phyloP scores from a whole-genome alignment of 345 rosid genomes.

The Aquilaria malaccensis region DNA sequence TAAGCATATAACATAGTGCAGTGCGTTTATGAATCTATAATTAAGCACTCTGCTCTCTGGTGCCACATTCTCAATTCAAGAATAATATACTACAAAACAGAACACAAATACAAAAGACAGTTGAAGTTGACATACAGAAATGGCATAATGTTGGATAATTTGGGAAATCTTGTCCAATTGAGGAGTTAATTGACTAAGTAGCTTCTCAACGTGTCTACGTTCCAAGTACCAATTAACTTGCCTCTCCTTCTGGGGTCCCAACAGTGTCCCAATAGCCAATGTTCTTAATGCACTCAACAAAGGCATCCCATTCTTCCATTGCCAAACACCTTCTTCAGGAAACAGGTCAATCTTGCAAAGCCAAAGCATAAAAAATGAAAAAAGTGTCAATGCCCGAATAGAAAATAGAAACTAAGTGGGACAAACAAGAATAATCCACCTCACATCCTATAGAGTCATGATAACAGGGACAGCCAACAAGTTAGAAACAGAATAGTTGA shows the following conservation, averaged over 20 bases:
- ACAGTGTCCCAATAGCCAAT: slow-evolving; percentile 72
- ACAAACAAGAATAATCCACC: too few species aligned
- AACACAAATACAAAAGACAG: background rate
- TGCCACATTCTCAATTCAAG: slow-evolving; percentile 7
- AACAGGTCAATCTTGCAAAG: slow-evolving; percentile 72
- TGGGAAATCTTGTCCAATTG: slow-evolving; percentile 82
- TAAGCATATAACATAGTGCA: slow-evolving; percentile 12
- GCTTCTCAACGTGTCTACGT: slow-evolving; percentile 59
- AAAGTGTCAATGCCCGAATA: too few species aligned
- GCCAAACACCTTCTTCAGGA: slow-evolving; percentile 92
- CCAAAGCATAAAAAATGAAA: slow-evolving; percentile 20
- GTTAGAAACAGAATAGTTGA: background rate
- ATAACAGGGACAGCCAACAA: background rate
- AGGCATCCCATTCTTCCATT: slow-evolving; percentile 93
- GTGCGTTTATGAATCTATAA: slow-evolving; percentile 2
- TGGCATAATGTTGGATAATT: slow-evolving; percentile 82
- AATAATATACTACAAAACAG: slow-evolving; percentile 4
- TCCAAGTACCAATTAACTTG: slow-evolving; percentile 89
- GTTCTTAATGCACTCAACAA: slow-evolving; percentile 77
- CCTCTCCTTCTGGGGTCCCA: slow-evolving; percentile 81
- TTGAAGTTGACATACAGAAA: slow-evolving; percentile 63
- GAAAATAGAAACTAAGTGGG: too few species aligned
- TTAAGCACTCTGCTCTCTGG: background rate
- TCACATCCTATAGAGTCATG: background rate
- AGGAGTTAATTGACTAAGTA: slow-evolving; percentile 68